phyloP scores from a whole-genome alignment of 176 grass and related monocot genomes.

The Rhynchospora tenuis region DNA sequence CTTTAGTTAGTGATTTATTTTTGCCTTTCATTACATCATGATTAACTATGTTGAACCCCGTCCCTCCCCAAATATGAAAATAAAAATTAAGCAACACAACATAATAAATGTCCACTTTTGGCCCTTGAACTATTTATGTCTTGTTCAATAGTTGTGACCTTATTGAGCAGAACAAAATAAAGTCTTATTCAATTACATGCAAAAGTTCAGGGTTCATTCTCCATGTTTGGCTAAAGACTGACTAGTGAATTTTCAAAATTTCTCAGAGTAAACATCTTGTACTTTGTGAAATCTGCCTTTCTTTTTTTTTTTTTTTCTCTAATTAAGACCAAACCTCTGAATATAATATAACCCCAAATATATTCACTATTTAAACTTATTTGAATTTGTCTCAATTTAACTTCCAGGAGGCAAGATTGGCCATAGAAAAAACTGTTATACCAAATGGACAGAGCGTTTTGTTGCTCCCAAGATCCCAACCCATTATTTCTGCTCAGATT shows the following conservation, averaged over 20 bases:
- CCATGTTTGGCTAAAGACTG: not conserved
- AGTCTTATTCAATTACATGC: not conserved
- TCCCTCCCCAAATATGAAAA: not conserved
- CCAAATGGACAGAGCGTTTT: conserved; percentile 50
- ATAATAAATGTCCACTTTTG: not conserved
- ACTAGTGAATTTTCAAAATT: not conserved
- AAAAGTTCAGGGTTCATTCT: not conserved
- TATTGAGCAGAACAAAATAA: not conserved
- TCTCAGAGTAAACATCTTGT: not conserved
- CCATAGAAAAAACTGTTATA: conserved; percentile 74
- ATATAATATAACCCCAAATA: not conserved
- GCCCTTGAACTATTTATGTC: not conserved
- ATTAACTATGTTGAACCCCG: not conserved
- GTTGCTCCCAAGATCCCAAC: conserved; percentile 48
- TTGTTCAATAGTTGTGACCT: not conserved
- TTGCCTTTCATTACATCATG: not conserved
- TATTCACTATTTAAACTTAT: not conserved
- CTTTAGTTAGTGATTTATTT: not conserved
- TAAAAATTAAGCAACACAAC: not conserved
- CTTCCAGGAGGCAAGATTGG: conserved; percentile 67
- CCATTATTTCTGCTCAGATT: conserved; percentile 64
- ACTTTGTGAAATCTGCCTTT: not conserved
- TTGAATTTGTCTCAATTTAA: not conserved
- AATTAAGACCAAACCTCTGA: not conserved
- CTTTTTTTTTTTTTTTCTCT: not conserved